These are phyloP conservation scores for Forsythia viridissima DNA, from an alignment of 257 asterid genomes.

Conservation along the genomic window DNA sequence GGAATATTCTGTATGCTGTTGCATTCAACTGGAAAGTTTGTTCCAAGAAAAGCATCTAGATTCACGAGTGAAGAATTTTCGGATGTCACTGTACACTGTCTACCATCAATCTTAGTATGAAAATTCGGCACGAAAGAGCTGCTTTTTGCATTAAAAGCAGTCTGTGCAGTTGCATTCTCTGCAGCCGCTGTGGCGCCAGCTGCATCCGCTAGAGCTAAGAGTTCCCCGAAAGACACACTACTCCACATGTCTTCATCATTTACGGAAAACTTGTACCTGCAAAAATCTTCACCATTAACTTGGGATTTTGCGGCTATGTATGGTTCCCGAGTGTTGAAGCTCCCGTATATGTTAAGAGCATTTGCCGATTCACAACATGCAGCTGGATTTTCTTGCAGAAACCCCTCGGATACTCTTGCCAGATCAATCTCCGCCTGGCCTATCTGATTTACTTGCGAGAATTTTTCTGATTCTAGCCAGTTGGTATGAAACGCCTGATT, in stretches of 20 bases:
- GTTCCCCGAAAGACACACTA: conserved; percentile 38
- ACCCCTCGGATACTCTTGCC: background rate
- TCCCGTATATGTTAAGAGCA: conserved; percentile 8
- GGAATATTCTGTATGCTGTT: conserved; percentile 11
- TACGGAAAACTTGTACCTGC: conserved; percentile 14
- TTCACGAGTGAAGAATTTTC: conserved; percentile 25
- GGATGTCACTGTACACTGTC: conserved; percentile 24
- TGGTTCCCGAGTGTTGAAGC: background rate
- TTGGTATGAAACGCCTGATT: conserved; percentile 16
- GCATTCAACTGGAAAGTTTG: conserved; percentile 21
- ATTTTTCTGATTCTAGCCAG: conserved; percentile 17
- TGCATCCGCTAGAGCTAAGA: conserved; percentile 47
- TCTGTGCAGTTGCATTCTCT: background rate
- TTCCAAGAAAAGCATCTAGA: conserved; percentile 19
- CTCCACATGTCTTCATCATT: conserved; percentile 30
- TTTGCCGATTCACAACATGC: conserved; percentile 27
- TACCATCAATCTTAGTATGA: conserved; percentile 23
- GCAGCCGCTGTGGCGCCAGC: conserved; percentile 11
- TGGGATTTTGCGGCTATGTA: background rate
- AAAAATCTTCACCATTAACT: conserved; percentile 16
- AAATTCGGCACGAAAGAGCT: conserved; percentile 20
- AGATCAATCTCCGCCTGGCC: background rate
- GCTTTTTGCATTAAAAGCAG: conserved; percentile 23
- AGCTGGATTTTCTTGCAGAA: conserved; percentile 8
- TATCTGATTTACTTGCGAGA: conserved; percentile 7